Evolutionary conservation across 768 basidiomycete species (phyloP).

Genomic region (Termitomyces sp.): DNA sequence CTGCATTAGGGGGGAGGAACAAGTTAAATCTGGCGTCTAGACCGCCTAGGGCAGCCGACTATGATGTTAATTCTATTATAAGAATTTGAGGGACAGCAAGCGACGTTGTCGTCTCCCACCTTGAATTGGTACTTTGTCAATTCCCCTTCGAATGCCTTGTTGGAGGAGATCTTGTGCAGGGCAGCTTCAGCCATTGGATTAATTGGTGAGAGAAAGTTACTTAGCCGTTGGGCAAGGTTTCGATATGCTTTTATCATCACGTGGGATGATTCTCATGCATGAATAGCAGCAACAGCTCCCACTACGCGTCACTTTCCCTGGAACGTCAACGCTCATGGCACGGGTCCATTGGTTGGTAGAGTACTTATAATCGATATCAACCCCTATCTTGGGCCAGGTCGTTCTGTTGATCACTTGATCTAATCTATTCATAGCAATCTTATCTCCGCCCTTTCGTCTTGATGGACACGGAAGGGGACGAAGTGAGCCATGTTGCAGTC

Average conservation of each 20-base stretch:
- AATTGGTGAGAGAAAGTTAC: neutral
- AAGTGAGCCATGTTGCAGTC: constrained; percentile 9
- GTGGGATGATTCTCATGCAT: constrained; percentile 8
- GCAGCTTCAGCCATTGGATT: constrained; percentile 13
- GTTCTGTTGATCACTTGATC: constrained; percentile 5
- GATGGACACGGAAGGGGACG: constrained; percentile 2
- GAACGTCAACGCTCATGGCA: neutral
- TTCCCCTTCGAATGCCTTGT: constrained; percentile 78
- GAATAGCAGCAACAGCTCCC: neutral
- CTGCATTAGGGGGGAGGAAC: constrained; percentile 70
- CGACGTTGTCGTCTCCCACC: constrained; percentile 29
- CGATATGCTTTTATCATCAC: constrained; percentile 10
- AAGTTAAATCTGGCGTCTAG: constrained; percentile 80
- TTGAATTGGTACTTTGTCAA: constrained; percentile 87
- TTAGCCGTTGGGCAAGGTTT: neutral
- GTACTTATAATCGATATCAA: neutral
- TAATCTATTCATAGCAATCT: constrained; percentile 4
- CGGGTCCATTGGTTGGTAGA: neutral
- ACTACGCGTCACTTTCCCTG: neutral
- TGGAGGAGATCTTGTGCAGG: constrained; percentile 69
- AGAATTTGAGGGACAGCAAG: constrained; percentile 2
- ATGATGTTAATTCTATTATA: neutral
- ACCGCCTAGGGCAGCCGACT: constrained; percentile 74
- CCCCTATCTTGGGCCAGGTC: constrained; percentile 4
- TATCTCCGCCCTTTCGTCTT: neutral